Evolutionary conservation across 768 basidiomycete genomes (phyloP).

Genomic region (Strobilomyces dryophilus): DNA sequence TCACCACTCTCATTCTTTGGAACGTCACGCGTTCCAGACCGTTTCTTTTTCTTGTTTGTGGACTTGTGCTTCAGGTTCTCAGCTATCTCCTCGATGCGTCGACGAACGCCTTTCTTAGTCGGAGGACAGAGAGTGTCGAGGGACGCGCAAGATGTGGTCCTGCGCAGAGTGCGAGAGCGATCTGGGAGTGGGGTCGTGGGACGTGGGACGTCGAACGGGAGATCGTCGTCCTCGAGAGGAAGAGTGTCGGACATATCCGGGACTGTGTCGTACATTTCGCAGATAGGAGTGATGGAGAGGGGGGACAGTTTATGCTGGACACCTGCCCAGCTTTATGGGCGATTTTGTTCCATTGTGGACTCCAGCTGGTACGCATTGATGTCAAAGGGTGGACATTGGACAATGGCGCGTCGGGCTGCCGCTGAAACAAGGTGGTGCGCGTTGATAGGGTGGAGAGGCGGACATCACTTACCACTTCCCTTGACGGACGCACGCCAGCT

Average conservation of each 20-base stretch:
- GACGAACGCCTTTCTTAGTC: conserved; percentile 9
- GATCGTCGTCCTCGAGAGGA: neutral
- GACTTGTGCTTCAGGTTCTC: conserved; percentile 2
- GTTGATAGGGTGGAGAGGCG: neutral
- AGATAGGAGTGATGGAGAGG: neutral
- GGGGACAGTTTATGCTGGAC: neutral
- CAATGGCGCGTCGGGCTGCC: neutral
- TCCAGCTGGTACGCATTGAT: conserved; percentile 5
- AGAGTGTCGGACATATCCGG: neutral
- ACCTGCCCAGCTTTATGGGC: neutral
- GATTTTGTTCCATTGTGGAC: conserved; percentile 6
- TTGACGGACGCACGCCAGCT: no score
- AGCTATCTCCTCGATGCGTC: conserved; percentile 11
- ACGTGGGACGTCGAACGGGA: neutral
- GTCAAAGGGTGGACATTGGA: neutral
- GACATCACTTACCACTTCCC: no score
- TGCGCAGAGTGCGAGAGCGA: conserved; percentile 8
- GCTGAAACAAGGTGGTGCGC: neutral
- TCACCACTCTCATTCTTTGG: neutral
- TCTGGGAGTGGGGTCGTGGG: conserved; percentile 3
- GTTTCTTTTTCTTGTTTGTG: conserved; percentile 3
- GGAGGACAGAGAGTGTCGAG: conserved; percentile 13
- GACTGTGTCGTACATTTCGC: neutral
- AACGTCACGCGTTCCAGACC: neutral
- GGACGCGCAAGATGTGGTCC: conserved; percentile 18